Conservation (phyloP, 163 green algal species). For the Picocystis sp. region DNA sequence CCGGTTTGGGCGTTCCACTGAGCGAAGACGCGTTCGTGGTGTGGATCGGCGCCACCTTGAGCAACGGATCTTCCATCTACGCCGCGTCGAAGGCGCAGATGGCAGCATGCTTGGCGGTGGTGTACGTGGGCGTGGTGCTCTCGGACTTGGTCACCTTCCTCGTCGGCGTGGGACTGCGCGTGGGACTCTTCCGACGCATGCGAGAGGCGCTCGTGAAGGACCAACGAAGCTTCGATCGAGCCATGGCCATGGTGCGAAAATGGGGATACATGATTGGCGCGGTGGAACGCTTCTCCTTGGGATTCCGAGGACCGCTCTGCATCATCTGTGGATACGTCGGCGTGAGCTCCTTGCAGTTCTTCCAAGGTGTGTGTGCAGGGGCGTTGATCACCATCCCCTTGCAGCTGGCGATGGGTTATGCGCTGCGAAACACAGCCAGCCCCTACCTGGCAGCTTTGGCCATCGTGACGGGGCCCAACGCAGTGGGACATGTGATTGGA, state of each 20-base stretch:
- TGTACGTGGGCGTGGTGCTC: constrained; percentile 21
- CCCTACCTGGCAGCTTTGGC: not conserved
- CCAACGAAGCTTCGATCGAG: not conserved
- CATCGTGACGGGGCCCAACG: not conserved
- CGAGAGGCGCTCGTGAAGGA: not conserved
- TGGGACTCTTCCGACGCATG: not conserved
- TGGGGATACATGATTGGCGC: constrained; percentile 9
- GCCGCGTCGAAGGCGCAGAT: not conserved
- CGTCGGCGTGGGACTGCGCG: constrained; percentile 4
- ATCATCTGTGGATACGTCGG: constrained; percentile 19
- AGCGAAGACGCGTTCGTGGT: constrained; percentile 23
- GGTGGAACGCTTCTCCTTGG: constrained; percentile 20
- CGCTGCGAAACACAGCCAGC: not conserved
- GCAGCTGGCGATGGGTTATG: not conserved
- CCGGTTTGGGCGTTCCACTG: constrained; percentile 19
- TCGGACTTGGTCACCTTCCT: constrained; percentile 19
- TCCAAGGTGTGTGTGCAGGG: not conserved
- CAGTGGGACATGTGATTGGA: not conserved
- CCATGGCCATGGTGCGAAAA: not conserved
- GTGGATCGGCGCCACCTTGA: constrained; percentile 11
- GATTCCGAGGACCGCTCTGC: constrained; percentile 21
- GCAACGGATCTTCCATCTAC: too few relatives aligned
- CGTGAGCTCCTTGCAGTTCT: constrained; percentile 4
- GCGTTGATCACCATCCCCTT: not conserved
- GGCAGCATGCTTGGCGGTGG: constrained; percentile 9